Base-by-base conservation (phyloP, 352 stramenopile species). In the Phytophthora boehmeriae region DNA sequence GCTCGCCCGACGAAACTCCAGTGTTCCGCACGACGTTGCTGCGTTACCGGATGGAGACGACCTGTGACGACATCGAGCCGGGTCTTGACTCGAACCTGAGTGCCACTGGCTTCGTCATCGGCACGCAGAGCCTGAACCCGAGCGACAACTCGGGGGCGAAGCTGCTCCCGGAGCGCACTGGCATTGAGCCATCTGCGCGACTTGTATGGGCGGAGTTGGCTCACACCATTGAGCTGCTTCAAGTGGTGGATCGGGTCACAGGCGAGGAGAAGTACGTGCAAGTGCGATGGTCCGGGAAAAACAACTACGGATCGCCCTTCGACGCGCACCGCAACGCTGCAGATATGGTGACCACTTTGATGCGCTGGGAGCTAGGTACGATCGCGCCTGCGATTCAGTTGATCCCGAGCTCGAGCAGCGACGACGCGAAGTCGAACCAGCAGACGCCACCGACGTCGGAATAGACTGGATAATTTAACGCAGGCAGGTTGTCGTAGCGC, bases 21-120 rank as follows among this genome's bases (percentile, higher is more conserved):
- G 72, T 83, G 19, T 86, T 86, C 55, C 76, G 74, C 41, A 77
- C 76, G 5, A 76, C 77, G 11, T 58, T 78, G 41, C 36, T 86
- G 46, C 74, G 69, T 3, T 86, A 77, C 42, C 74, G 72, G 5
- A 80, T 82, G 62, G 69, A 75, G 50, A 78, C 62, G 30, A 71
- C 54, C 0, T 54, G 48, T 11, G 46, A 66, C 22, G 48, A 58
- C 9, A 62, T 35, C 27, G 50, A 59, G 25, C 32, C 2, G 17
- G 16, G 16, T 11, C 22, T 50, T 19, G 41, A 39, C 46, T 41
- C 62, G 41, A 44, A 62, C 30, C 39, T 74, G 2, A 27, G 42
- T 17, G 63, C 63, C 2, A 60, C 38, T 0, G 71, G 71, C 20
- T 83, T 80, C 44, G 59, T 86, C 9, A 75, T 84, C 48, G 74